These are phyloP conservation scores for Plectranthus barbatus DNA, from an alignment of 257 asterid species.

Conservation along the genomic window DNA sequence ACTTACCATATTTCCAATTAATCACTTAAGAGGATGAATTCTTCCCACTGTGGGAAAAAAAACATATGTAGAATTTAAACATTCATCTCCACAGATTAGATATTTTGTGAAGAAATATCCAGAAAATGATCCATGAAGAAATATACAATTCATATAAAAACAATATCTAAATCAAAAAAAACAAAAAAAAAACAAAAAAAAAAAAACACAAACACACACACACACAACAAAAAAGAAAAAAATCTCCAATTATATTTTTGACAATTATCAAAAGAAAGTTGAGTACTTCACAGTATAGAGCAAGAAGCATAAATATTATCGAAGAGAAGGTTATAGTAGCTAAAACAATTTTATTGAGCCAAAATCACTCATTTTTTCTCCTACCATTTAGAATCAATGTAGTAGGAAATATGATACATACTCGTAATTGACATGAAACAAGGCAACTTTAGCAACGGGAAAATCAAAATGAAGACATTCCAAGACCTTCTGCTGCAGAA, in stretches of 20 bases:
- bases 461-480: not conserved
- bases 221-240: too few relatives aligned
- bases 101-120: not conserved
- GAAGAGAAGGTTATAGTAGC: not conserved
- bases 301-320: not conserved
- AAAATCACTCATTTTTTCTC: not conserved
- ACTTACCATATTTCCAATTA: not conserved
- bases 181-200: too few relatives aligned
- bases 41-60: not conserved
- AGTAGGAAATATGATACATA: not conserved
- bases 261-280: not conserved
- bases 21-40: not conserved
- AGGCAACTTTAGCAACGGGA: not conserved
- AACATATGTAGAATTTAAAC: not conserved
- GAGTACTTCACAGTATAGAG: not conserved
- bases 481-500: slow-evolving; percentile 2
- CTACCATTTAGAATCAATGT: not conserved
- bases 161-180: too few relatives aligned
- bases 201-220: too few relatives aligned
- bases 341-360: not conserved
- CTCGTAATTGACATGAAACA: not conserved
- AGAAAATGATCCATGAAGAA: not conserved
- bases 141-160: not conserved
- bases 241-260: not conserved
- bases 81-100: not conserved